Base-by-base conservation (phyloP, 2,329 filamentous ascomycete species). In the Colletotrichum musae region DNA sequence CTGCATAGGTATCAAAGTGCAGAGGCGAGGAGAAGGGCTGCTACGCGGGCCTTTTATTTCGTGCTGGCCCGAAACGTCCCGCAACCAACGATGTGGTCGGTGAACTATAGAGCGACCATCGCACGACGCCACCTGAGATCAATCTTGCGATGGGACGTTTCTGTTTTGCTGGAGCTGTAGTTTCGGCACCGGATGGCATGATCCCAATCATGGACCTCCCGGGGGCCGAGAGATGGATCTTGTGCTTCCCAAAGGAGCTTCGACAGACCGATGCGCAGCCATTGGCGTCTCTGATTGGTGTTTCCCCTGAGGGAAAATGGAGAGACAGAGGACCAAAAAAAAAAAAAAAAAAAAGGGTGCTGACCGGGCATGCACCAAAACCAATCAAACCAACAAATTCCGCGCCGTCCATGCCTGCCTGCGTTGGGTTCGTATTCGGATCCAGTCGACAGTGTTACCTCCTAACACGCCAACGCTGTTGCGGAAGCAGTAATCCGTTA, bases 71-170 rank as follows among this genome's bases (percentile, higher is more conserved):
- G 45, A 48, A 18, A 21, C 45, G 9, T 48, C 15, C 16, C 48
- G 12, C 48, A 26, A 52, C 24, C 48, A 52, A 52, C 48, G 21
- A 52, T 26, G 21, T 21, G 26, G 48, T 52, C 48, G 24, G 48
- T 52, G 48, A 13, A 21, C 47, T 52, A 3, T n/a, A 28, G 12
- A 39, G 52, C 52, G n/a, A 28, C 28, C 26, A 62, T 62, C 59
- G 54, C 50, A 48, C 59, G 59, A 62, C 39, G 39, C 21, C 48
- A 39, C 50, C 59, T 62, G 59, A 62, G 59, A 50, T 21, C 59
- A 62, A 62, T 62, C 59, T 62, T 54, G 59, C 26, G 16, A 54
- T 54, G 50, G 59, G 39, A 54, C 26, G 59, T 62, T 62, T 54
- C 59, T 36, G 21, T 62, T 54, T 62, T 54, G 50, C 50, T 36